phyloP scores from a whole-genome alignment of 2,329 filamentous ascomycete species.

The Dactylellina haptotyla region DNA sequence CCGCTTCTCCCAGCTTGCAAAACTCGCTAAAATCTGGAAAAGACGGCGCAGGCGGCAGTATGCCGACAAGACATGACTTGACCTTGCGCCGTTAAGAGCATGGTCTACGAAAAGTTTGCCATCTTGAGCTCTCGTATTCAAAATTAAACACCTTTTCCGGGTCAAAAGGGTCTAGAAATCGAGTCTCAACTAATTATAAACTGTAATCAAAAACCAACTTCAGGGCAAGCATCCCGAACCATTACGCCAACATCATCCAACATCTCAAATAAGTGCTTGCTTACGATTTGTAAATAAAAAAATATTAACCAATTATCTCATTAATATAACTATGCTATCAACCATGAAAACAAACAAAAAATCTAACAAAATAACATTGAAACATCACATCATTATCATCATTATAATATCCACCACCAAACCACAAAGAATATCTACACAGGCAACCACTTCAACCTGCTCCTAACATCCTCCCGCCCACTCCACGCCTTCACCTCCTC shows the following conservation, averaged over 20 bases:
- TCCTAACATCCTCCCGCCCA: conserved; percentile 49
- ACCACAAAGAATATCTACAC: not conserved
- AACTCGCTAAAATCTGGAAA: too few species aligned
- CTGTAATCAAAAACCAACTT: too few species aligned
- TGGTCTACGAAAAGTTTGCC: too few species aligned
- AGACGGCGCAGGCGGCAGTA: too few species aligned
- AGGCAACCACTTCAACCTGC: conserved; percentile 39
- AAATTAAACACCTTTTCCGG: too few species aligned
- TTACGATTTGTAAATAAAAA: not conserved
- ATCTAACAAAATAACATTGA: not conserved
- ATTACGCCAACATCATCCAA: not conserved
- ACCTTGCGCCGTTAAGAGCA: too few species aligned
- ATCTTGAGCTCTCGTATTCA: too few species aligned
- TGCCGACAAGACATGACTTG: too few species aligned
- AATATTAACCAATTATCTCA: not conserved
- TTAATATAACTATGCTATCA: not conserved
- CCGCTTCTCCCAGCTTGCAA: too few species aligned
- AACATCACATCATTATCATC: not conserved
- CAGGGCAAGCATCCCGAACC: too few species aligned
- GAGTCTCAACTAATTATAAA: too few species aligned
- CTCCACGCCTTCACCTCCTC: conserved; percentile 71
- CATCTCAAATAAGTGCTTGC: not conserved
- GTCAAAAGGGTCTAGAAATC: too few species aligned
- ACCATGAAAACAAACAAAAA: not conserved
- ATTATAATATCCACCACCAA: not conserved